A percentile compares a stretch with the other conserved stretches of the same genome.
Evolutionary conservation across 2,329 filamentous ascomycete genomes (phyloP).

Genomic region (Sporothrix pseudoabietina): DNA sequence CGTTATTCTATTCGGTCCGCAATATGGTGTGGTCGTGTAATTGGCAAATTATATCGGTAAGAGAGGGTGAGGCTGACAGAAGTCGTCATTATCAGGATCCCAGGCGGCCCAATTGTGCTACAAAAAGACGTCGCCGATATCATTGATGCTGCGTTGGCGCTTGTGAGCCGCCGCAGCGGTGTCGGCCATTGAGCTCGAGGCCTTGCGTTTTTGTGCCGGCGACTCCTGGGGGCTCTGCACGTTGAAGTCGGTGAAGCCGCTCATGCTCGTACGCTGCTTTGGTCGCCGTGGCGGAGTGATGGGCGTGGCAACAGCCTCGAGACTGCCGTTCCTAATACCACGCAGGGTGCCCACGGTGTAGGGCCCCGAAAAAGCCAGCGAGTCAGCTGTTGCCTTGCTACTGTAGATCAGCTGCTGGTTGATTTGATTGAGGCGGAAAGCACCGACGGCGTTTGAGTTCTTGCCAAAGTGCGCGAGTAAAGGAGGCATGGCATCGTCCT

Average conservation of each 20-base stretch:
- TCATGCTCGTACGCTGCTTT: constrained; percentile 49
- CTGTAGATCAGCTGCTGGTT: constrained; percentile 63
- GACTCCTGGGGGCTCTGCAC: constrained; percentile 55
- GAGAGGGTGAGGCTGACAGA: background rate
- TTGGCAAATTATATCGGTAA: constrained; percentile 3
- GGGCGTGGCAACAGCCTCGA: constrained; percentile 66
- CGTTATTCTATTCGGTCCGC: background rate
- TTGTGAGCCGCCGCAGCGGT: constrained; percentile 53
- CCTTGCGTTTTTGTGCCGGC: constrained; percentile 58
- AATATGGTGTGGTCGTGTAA: background rate
- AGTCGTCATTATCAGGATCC: background rate
- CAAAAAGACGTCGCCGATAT: constrained; percentile 49
- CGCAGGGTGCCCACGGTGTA: constrained; percentile 63
- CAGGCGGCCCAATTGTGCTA: constrained; percentile 10
- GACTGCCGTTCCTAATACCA: constrained; percentile 66
- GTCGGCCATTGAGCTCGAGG: constrained; percentile 41
- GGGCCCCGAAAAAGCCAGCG: constrained; percentile 62
- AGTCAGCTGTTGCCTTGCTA: constrained; percentile 63
- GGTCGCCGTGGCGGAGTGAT: constrained; percentile 67
- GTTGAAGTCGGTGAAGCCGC: constrained; percentile 39
- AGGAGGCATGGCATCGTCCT: constrained; percentile 49
- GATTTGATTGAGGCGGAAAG: constrained; percentile 72
- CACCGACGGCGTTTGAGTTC: constrained; percentile 68
- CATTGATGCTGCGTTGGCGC: constrained; percentile 61
- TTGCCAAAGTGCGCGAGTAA: constrained; percentile 69